These are phyloP conservation scores for Pyricularia grisea DNA, from an alignment of 2,329 filamentous ascomycete species.

Conservation along the genomic window DNA sequence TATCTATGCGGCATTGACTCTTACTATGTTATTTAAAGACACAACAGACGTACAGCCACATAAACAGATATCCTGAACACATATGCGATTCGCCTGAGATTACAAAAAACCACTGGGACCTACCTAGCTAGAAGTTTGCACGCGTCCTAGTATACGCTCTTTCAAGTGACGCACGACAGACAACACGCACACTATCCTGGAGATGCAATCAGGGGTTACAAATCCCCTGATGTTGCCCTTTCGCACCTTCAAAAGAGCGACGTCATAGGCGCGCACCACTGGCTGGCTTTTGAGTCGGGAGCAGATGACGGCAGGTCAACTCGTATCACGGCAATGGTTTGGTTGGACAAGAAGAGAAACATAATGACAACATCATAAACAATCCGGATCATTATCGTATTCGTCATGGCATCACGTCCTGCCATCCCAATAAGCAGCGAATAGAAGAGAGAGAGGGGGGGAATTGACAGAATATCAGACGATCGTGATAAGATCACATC, in stretches of 20 bases:
- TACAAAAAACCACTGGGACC: not conserved
- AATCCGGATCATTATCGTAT: not conserved
- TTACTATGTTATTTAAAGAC: not conserved
- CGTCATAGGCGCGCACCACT: not conserved
- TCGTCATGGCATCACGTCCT: not conserved
- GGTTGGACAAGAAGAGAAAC: not conserved
- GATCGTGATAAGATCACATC: not conserved
- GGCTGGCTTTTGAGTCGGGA: not conserved
- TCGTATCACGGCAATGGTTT: not conserved
- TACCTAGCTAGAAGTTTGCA: not conserved
- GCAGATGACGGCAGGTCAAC: not conserved
- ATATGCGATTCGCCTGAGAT: not conserved
- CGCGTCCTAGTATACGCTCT: not conserved
- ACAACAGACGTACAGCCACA: not conserved
- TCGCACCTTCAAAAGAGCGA: not conserved
- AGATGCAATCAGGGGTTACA: not conserved
- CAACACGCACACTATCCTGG: not conserved
- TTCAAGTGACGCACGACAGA: too few species aligned
- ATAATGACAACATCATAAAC: not conserved
- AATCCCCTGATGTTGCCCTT: not conserved
- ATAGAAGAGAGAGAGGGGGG: too few species aligned
- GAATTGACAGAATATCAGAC: not conserved
- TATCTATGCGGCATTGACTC: not conserved
- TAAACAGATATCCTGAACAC: not conserved
- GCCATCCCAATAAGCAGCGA: not conserved